These are phyloP conservation scores for Cladosporium halotolerans DNA, from an alignment of 2,329 filamentous ascomycete species.

Conservation along the genomic window DNA sequence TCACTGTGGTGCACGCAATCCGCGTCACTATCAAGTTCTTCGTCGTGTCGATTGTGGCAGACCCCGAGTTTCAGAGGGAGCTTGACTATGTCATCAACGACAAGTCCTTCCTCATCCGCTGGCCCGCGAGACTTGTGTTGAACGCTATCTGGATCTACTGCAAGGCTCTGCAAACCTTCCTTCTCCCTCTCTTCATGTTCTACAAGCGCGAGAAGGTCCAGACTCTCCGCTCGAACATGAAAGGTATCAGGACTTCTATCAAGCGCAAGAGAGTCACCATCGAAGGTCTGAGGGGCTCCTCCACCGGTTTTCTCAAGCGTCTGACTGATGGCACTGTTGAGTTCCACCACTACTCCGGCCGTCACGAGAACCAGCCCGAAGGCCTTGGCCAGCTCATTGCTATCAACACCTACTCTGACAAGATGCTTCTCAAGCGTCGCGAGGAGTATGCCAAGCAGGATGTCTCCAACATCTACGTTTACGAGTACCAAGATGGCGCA, in stretches of 20 bases:
- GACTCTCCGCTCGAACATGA: constrained; percentile 43
- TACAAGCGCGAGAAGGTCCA: constrained; percentile 44
- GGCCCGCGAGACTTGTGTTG: constrained; percentile 36
- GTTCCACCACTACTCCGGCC: constrained; percentile 31
- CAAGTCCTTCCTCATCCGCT: constrained; percentile 32
- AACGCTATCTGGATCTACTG: constrained; percentile 46
- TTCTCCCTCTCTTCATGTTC: constrained; percentile 44
- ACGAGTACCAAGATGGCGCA: constrained; percentile 38
- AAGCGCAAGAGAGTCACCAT: constrained; percentile 42
- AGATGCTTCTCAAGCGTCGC: constrained; percentile 40
- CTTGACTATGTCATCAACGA: constrained; percentile 39
- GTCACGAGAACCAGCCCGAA: constrained; percentile 41
- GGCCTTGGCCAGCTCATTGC: constrained; percentile 36
- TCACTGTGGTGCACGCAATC: constrained; percentile 38
- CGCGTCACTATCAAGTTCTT: constrained; percentile 44
- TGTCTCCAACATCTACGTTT: constrained; percentile 44
- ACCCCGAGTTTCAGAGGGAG: constrained; percentile 48
- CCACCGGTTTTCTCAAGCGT: constrained; percentile 45
- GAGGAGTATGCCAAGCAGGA: constrained; percentile 41
- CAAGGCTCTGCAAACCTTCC: constrained; percentile 38
- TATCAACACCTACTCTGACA: constrained; percentile 43
- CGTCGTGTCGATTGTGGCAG: constrained; percentile 45
- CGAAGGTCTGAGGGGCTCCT: constrained; percentile 42
- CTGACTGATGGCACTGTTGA: constrained; percentile 30
- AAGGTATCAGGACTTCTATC: constrained; percentile 43